Percentiles rank a stretch among this genome's conserved stretches.
These are phyloP conservation scores for Botryotinia calthae DNA, from an alignment of 2,329 filamentous ascomycete genomes.

Conservation along the genomic window DNA sequence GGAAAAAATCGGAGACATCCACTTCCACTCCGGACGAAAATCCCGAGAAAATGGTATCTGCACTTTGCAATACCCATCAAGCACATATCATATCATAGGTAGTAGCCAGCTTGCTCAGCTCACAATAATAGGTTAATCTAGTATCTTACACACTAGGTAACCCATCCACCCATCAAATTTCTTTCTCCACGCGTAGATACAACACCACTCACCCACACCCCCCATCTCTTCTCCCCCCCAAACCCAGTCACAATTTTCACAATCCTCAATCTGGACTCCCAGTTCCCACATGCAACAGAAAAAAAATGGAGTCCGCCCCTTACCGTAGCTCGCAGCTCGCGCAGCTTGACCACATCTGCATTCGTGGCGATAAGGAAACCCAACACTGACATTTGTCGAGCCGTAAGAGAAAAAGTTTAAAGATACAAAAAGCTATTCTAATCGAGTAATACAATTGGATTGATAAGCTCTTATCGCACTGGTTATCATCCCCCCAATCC, in stretches of 20 bases:
- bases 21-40: background rate
- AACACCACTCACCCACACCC: background rate
- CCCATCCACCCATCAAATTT: background rate
- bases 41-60: background rate
- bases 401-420: background rate
- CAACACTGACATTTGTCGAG: background rate
- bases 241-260: background rate
- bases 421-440: background rate
- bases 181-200: background rate
- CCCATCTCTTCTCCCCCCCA: background rate
- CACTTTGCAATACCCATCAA: background rate
- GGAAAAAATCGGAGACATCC: background rate
- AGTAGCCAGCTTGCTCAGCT: background rate
- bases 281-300: background rate
- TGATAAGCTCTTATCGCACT: slow-evolving; percentile 3
- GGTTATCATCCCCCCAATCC: background rate
- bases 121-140: background rate
- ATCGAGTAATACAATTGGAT: slow-evolving; percentile 14
- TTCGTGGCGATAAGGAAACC: slow-evolving; percentile 3
- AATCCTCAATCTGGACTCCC: background rate
- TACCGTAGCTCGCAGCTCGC: background rate
- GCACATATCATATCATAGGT: background rate
- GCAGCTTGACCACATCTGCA: background rate
- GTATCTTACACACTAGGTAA: background rate
- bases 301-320: slow-evolving; percentile 7